These are phyloP conservation scores for Fusarium sp. DNA, from an alignment of 2,329 filamentous ascomycete genomes.

Conservation along the genomic window DNA sequence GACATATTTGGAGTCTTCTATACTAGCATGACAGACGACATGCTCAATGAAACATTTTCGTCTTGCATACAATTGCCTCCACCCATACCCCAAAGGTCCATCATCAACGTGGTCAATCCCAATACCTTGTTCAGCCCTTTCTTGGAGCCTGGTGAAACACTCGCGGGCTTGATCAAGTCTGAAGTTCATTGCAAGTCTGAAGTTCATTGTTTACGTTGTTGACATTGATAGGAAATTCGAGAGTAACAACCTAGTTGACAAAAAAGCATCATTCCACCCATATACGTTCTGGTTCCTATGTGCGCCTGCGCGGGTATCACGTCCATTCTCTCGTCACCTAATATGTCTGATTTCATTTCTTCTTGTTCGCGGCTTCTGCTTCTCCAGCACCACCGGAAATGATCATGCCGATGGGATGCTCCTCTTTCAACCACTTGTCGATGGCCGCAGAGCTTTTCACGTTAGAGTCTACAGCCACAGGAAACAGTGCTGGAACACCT, in stretches of 20 bases:
- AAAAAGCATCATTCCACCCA: conserved; percentile 3
- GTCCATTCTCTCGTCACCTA: neutral
- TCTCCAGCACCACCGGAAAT: neutral
- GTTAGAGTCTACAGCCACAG: conserved; percentile 8
- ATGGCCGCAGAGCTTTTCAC: neutral
- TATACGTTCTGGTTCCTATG: conserved; percentile 22
- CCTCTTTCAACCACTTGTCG: neutral
- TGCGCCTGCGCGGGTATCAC: conserved; percentile 39
- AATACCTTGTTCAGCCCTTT: neutral
- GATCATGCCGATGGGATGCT: conserved; percentile 20
- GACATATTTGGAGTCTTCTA: neutral
- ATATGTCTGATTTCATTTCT: neutral
- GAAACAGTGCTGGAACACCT: neutral
- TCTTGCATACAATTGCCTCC: neutral
- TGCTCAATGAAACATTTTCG: neutral
- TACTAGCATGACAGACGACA: neutral
- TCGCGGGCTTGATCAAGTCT: conserved; percentile 9
- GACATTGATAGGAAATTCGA: conserved; percentile 24
- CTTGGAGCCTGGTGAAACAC: neutral
- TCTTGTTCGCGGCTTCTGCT: neutral
- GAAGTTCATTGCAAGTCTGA: conserved; percentile 7
- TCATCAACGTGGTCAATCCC: neutral
- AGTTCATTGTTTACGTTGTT: conserved; percentile 8
- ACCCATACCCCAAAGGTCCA: neutral
- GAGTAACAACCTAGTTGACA: conserved; percentile 4